Base-by-base conservation (phyloP, 306 rosid species). In the Echinosophora koreensis region DNA sequence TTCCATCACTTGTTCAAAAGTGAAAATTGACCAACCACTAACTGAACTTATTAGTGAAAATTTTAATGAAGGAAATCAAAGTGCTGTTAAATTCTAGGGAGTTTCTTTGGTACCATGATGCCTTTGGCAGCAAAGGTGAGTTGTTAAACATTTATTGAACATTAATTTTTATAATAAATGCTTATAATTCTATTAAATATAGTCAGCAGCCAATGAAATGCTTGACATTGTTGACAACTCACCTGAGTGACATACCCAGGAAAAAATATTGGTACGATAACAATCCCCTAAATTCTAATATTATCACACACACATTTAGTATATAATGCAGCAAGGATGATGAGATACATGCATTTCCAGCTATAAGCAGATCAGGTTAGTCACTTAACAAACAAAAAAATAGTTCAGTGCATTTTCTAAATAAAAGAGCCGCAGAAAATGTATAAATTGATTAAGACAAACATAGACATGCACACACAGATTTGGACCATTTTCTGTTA, bases 1-100 rank as follows among this genome's bases (percentile, higher is more conserved):
- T 77, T 5, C 27, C 46, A 32, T 55, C 35, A 47, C 39, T 62
- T 18, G 44, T 38, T 38, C 57, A 62, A 52, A 39, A 51, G 49
- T 42, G 8, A 39, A 63, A 51, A 62, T 42, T 70, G 9, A 35
- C 4, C 35, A 63, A 56, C 51, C 58, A 71, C 62, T 47, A 63
- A 55, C 34, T 46, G 50, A 56, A 39, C 35, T 77, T 59, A 38
- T 38, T 34, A 42, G 39, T 35, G 39, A 22, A 51, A 77, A 63
- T 17, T 34, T 62, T 34, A 46, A 78, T 13, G 14, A 27, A 11
- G 32, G 38, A 3, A 49, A 5, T 18, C 16, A 34, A 50, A 49
- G 47, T 30, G 50, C 2, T 16, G 64, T 51, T 52, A 52, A 28
- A 1, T 28, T 28, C 30, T 28, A 28, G 30, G 30, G 30, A 28